These are phyloP conservation scores for Filosporella fistucella DNA, from an alignment of 495 filamentous ascomycete genomes.

Conservation along the genomic window DNA sequence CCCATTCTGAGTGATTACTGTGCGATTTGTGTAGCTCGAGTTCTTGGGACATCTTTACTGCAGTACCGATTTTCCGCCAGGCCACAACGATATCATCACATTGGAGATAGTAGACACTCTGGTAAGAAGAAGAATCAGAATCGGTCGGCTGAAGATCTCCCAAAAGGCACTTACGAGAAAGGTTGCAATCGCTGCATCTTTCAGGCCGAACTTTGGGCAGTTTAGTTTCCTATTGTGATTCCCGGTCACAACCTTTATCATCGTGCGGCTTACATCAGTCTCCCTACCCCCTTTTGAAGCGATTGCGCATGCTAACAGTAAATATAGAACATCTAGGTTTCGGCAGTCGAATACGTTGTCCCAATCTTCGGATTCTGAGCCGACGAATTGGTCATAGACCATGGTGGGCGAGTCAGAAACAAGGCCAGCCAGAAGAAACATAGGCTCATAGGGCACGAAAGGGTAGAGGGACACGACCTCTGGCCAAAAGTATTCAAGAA, in stretches of 20 bases:
- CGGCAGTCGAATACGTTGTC: not conserved
- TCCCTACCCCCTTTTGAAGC: not conserved
- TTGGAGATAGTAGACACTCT: slow-evolving; percentile 79
- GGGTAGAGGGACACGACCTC: slow-evolving; percentile 2
- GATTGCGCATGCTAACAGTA: not conserved
- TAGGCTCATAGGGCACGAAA: not conserved
- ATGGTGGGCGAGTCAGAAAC: not conserved
- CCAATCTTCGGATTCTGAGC: slow-evolving; percentile 1
- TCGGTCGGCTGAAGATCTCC: not conserved
- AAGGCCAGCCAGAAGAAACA: not conserved
- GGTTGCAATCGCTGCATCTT: slow-evolving; percentile 63
- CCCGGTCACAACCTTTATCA: not conserved
- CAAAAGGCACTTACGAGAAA: slow-evolving; percentile 51
- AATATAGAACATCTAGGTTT: slow-evolving; percentile 1
- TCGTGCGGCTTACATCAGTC: not conserved
- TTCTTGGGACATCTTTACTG: slow-evolving; percentile 68
- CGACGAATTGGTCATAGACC: no score
- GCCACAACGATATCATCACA: slow-evolving; percentile 70
- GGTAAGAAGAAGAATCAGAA: not conserved
- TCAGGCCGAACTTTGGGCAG: slow-evolving; percentile 39
- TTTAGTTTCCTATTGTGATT: not conserved
- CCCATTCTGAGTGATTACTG: slow-evolving; percentile 55
- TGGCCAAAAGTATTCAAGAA: slow-evolving; percentile 5
- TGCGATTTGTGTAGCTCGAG: slow-evolving; percentile 71
- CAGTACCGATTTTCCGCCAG: slow-evolving; percentile 72